These are phyloP conservation scores for Recurvomyces mirabilis DNA, from an alignment of 495 filamentous ascomycete species.

Conservation along the genomic window DNA sequence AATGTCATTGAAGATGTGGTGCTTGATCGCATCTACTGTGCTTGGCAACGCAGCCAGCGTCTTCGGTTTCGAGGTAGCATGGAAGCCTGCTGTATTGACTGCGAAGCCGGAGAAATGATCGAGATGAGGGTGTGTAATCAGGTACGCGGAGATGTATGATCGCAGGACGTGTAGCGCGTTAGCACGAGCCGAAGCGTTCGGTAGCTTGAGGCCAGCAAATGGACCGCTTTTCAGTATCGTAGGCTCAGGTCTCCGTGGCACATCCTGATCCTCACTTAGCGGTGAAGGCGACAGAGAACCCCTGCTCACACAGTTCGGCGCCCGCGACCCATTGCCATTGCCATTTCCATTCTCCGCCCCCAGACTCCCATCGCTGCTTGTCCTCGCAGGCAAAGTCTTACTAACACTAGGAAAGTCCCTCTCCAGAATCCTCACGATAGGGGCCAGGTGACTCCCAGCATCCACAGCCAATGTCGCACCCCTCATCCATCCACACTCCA, in stretches of 20 bases:
- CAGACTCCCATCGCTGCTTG: background rate
- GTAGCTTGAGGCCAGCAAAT: constrained; percentile 64
- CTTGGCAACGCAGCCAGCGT: constrained; percentile 71
- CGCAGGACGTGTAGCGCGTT: constrained; percentile 72
- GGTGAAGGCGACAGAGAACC: constrained; percentile 9
- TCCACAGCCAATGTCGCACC: constrained; percentile 81
- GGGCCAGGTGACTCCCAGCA: constrained; percentile 77
- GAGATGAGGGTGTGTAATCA: constrained; percentile 90
- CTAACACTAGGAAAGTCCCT: constrained; percentile 32
- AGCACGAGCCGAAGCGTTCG: constrained; percentile 47
- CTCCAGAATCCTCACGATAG: constrained; percentile 64
- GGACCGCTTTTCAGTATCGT: constrained; percentile 41
- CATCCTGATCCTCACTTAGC: constrained; percentile 16
- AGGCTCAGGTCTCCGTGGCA: constrained; percentile 15
- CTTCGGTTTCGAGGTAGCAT: constrained; percentile 64
- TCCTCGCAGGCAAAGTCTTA: constrained; percentile 2
- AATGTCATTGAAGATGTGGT: constrained; percentile 91
- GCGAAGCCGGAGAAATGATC: constrained; percentile 87
- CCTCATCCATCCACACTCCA: constrained; percentile 62
- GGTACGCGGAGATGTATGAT: constrained; percentile 68
- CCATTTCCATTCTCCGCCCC: constrained; percentile 3
- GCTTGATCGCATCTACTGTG: constrained; percentile 79
- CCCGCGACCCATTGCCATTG: background rate
- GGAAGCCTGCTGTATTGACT: constrained; percentile 78
- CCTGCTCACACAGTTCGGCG: background rate